Evolutionary conservation across 163 green algal species (phyloP), one percentile per base, ranked within the genome.

Genomic region (Scenedesmus sp.): DNA sequence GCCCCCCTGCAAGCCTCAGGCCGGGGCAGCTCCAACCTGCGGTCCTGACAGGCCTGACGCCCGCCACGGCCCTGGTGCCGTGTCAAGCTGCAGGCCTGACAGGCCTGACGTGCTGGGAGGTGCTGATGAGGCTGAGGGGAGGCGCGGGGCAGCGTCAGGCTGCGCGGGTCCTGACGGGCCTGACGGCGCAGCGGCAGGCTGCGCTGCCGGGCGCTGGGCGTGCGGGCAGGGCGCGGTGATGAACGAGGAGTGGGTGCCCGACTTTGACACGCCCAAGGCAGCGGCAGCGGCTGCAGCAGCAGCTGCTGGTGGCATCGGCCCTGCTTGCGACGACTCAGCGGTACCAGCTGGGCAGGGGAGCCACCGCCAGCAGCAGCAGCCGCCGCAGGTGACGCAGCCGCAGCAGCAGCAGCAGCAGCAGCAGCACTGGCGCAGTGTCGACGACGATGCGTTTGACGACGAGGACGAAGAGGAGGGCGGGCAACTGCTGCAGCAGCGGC

Each of bases 211-310:
- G 13, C 40, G 43, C 44, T 82, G 81, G 44, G 76, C n/a, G 13
- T 26, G 53, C 65, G 81, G n/a, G 12, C 33, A 40, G 18, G 49
- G 44, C 7, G 37, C 35, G 22, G 44, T 85, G 12, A 15, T 86
- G 49, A 61, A 73, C 59, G 82, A 87, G 49, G 82, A 87, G 20
- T 87, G 82, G 82, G 82, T 87, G 26, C 82, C 82, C 4, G 82
- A 87, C 53, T 87, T 87, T 61, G 53, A 79, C 18, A 56, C 24
- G 13, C 12, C 82, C 49, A 42, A 30, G 49, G 22, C 56, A 59
- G 56, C 82, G 59, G 56, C 53, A 79, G 82, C 82, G 61, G 82
- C 53, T 35, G 49, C 30, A 33, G 49, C 81, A 78, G 81, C 51
- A 86, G 22, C 40, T 30, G 44, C 0, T 59, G 40, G 40, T 24